A percentile compares a stretch with the other conserved stretches of the same genome.
Conservation (phyloP, 2,329 filamentous ascomycete genomes). For the Exophiala sp. region DNA sequence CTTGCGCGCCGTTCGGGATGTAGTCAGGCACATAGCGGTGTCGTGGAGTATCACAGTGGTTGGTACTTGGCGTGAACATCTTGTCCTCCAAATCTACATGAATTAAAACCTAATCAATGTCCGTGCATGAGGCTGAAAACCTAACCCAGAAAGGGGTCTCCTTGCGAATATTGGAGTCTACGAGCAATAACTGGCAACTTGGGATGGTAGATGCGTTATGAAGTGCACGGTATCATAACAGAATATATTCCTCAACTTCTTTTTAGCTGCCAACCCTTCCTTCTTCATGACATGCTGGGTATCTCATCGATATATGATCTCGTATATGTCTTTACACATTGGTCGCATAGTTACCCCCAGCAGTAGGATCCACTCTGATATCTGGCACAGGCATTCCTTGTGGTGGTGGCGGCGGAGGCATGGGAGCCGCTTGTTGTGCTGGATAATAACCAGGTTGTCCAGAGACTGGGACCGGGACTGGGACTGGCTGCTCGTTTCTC, state of each 20-base stretch:
- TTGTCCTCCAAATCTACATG: too few relatives aligned
- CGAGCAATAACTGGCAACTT: too few relatives aligned
- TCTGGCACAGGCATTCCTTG: constrained; percentile 18
- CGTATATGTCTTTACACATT: constrained; percentile 14
- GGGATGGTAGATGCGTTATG: too few relatives aligned
- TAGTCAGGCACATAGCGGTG: too few relatives aligned
- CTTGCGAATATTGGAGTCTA: too few relatives aligned
- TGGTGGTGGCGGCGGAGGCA: constrained; percentile 11
- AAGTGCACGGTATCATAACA: too few relatives aligned
- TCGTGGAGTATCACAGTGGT: too few relatives aligned
- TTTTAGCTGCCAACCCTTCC: not conserved
- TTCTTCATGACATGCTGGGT: not conserved
- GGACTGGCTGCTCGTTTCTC: not conserved
- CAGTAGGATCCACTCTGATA: constrained; percentile 17
- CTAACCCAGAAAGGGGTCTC: too few relatives aligned
- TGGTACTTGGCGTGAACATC: too few relatives aligned
- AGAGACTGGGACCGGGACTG: not conserved
- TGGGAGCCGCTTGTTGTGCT: constrained; percentile 3
- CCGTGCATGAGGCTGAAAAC: too few relatives aligned
- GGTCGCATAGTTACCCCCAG: constrained; percentile 11
- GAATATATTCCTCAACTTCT: not conserved
- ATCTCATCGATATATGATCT: not conserved
- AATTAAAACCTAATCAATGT: too few relatives aligned
- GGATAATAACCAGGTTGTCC: constrained; percentile 5
- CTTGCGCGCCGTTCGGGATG: too few relatives aligned